Conservation (phyloP, 257 asterid genomes). For the Solanum corneliomulleri region DNA sequence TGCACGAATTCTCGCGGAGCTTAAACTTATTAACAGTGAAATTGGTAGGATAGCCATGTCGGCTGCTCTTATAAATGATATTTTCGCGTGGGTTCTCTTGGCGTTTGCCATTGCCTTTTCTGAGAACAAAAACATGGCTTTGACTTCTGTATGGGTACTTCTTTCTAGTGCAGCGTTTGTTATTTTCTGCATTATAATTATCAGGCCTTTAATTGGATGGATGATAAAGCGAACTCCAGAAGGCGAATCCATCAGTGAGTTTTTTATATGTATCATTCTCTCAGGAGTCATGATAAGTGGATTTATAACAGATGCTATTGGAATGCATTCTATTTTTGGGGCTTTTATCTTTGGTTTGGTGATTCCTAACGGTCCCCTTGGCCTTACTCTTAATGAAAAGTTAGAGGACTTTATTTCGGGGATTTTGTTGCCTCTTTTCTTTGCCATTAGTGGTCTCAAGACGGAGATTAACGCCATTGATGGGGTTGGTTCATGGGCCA, state of each 20-base stretch:
- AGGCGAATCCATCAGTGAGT: constrained; percentile 1
- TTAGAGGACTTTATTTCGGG: constrained; percentile 3
- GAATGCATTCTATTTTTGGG: constrained; percentile 3
- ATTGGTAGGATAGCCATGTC: constrained; percentile 7
- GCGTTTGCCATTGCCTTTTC: neutral
- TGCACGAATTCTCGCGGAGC: constrained; percentile 16
- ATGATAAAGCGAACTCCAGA: neutral
- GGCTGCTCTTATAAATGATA: neutral
- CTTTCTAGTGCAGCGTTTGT: neutral
- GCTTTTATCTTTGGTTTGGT: constrained; percentile 1
- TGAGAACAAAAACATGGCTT: neutral
- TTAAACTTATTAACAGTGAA: constrained; percentile 11
- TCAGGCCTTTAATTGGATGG: constrained; percentile 2
- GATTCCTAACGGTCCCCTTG: neutral
- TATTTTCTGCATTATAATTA: neutral
- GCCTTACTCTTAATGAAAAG: neutral
- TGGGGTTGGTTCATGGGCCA: neutral
- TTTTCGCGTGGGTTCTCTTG: neutral
- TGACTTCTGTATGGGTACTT: neutral
- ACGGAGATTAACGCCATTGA: neutral
- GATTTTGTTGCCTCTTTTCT: constrained; percentile 1
- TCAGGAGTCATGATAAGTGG: constrained; percentile 2
- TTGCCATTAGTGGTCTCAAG: constrained; percentile 1
- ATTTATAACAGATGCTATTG: neutral
- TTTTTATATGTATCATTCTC: neutral